These are phyloP conservation scores for Penicillium manginii DNA, from an alignment of 495 filamentous ascomycete species.

Conservation along the genomic window DNA sequence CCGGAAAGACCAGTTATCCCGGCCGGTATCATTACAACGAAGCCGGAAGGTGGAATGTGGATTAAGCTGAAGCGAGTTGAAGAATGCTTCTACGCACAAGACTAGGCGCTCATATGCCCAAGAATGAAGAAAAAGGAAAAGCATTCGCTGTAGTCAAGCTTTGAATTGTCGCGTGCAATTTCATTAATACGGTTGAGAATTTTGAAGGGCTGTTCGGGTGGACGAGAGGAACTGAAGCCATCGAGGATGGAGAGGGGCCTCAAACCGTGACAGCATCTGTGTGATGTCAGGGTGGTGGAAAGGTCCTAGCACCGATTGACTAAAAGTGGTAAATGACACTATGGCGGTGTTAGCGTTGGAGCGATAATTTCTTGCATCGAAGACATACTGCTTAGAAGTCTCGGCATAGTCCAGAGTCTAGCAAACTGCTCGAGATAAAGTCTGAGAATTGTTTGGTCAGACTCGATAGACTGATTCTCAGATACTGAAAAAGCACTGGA, in stretches of 20 bases:
- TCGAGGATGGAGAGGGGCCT: slow-evolving; percentile 16
- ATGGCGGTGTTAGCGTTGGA: not conserved
- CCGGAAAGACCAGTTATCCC: not conserved
- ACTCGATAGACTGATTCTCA: slow-evolving; percentile 8
- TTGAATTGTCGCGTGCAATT: too few relatives aligned
- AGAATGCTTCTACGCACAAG: not conserved
- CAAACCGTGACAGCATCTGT: slow-evolving; percentile 13
- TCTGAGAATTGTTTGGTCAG: slow-evolving; percentile 5
- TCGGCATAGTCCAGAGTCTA: slow-evolving; percentile 15
- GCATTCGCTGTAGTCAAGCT: too few relatives aligned
- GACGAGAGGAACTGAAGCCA: slow-evolving; percentile 12
- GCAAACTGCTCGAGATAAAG: slow-evolving; percentile 17
- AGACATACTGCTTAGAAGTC: slow-evolving; percentile 17
- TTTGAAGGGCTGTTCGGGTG: not conserved
- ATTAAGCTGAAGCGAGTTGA: not conserved
- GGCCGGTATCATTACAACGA: not conserved
- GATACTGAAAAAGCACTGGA: slow-evolving; percentile 1
- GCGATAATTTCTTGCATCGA: not conserved
- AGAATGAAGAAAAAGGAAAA: too few relatives aligned
- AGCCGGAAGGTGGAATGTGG: not conserved
- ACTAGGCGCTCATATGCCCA: too few relatives aligned
- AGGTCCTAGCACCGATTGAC: slow-evolving; percentile 10
- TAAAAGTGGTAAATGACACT: slow-evolving; percentile 19
- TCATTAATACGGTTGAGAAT: too few relatives aligned
- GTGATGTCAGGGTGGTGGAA: slow-evolving; percentile 7